A percentile compares a stretch with the other conserved stretches of the same genome.
These are phyloP conservation scores for Pseudocercospora fijiensis DNA, from an alignment of 2,329 filamentous ascomycete genomes.

Conservation along the genomic window DNA sequence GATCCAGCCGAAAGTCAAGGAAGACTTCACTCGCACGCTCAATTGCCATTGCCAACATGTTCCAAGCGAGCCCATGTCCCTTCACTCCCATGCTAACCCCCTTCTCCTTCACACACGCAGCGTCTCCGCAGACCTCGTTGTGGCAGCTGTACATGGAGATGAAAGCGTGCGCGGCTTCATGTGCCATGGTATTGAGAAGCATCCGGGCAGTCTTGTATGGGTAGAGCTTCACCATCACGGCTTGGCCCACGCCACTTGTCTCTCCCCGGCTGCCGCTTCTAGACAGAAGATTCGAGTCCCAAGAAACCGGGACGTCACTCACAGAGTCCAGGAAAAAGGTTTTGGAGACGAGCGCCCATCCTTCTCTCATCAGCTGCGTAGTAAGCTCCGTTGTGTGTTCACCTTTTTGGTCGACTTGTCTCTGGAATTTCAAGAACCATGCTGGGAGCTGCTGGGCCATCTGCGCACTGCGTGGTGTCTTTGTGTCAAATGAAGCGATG, in stretches of 20 bases:
- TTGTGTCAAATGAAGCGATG: not conserved
- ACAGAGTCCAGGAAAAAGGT: not conserved
- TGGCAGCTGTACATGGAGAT: not conserved
- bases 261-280: not conserved
- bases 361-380: not conserved
- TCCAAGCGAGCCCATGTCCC: not conserved
- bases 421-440: not conserved
- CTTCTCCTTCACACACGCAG: not conserved
- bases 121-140: not conserved
- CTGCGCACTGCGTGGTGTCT: not conserved
- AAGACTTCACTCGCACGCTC: not conserved
- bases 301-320: not conserved
- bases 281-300: not conserved
- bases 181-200: not conserved
- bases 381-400: not conserved
- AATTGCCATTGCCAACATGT: not conserved
- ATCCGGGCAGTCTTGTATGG: not conserved
- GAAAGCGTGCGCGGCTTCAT: not conserved
- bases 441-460: not conserved
- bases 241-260: not conserved
- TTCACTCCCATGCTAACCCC: not conserved
- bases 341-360: not conserved
- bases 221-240: not conserved
- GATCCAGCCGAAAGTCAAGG: not conserved
- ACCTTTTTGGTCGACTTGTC: not conserved